Percentiles rank a stretch among this genome's conserved stretches.
Evolutionary conservation across 768 basidiomycete genomes (phyloP).

Genomic region (Mrakia gelida): DNA sequence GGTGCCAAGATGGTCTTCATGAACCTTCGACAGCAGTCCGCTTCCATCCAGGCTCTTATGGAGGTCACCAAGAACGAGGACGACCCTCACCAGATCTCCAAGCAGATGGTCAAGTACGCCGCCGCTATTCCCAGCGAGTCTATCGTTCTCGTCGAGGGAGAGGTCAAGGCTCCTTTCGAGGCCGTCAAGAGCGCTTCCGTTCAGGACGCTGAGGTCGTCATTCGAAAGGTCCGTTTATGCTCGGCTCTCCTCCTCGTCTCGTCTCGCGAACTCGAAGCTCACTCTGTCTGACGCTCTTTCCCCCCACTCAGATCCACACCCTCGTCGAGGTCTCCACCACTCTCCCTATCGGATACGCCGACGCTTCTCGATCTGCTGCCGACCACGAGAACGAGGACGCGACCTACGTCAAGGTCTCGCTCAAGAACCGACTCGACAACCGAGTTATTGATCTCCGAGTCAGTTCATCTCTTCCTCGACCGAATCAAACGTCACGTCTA

Average conservation of each 20-base stretch:
- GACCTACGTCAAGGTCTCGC: constrained; percentile 62
- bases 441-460: constrained; percentile 90
- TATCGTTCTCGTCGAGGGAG: constrained; percentile 84
- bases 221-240: constrained; percentile 60
- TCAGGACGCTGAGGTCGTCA: constrained; percentile 77
- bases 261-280: constrained; percentile 1
- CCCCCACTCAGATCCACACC: constrained; percentile 63
- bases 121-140: constrained; percentile 73
- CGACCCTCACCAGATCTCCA: constrained; percentile 58
- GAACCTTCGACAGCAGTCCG: constrained; percentile 78
- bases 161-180: constrained; percentile 70
- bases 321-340: constrained; percentile 70
- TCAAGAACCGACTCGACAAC: constrained; percentile 92
- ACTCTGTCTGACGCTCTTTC: constrained; percentile 8
- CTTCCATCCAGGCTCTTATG: constrained; percentile 81
- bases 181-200: constrained; percentile 88
- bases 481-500: neutral
- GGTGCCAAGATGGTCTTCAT: constrained; percentile 93
- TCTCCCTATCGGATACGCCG: constrained; percentile 87
- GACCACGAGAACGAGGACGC: constrained; percentile 50
- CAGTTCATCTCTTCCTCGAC: constrained; percentile 40
- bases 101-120: constrained; percentile 96
- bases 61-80: constrained; percentile 57
- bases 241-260: neutral
- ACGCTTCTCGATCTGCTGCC: constrained; percentile 77